Base-by-base conservation (phyloP, 257 asterid genomes). In the Nicotiana obtusifolia region DNA sequence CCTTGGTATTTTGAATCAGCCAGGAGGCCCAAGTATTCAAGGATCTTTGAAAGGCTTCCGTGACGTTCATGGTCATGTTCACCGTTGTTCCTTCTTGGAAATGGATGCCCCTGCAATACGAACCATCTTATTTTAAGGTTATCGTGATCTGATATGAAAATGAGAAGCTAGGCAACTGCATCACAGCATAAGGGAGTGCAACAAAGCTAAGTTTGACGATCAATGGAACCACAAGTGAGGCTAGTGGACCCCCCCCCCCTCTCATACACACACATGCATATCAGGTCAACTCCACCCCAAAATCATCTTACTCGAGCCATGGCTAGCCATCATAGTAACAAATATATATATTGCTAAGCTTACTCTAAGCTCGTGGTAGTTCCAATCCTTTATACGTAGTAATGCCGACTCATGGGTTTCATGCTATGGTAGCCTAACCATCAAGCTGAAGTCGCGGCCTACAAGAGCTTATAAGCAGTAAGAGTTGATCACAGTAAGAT, bases 61-160 rank as follows among this genome's bases (percentile, higher is more conserved):
- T 85, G 1, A 81, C 91, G 73, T 89, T 91, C 98, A 96, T 96
- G 0, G 92, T 93, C 92, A 91, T 89, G 92, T 94, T 92, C 52
- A 94, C 87, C 5, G 77, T 6, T 10, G 71, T 83, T 62, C 92
- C 92, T 87, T 93, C 97, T 81, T 91, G 97, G 84, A 96, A 96
- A 87, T 88, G 92, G 77, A 86, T 88, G 2, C 99, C 99, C 91
- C 99, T 95, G 89, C 22, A 81, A 26, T 30, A 26, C 10, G 19
- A 57, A 57, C 31, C 10, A 37, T 16, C 37, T 75, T 49, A 47
- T 16, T 44, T 41, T 17, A 28, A 41, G 20, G 19, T n/a, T 60
- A 4, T 9, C 22, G 31, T 5, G 16, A 20, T 56, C 22, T 17
- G 9, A 17, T 60, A 28, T 60, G 28, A 60, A 59, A 59, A n/a